These are phyloP conservation scores for Porphyra umbilicalis DNA, from an alignment of 31 red algal genomes.

Conservation along the genomic window DNA sequence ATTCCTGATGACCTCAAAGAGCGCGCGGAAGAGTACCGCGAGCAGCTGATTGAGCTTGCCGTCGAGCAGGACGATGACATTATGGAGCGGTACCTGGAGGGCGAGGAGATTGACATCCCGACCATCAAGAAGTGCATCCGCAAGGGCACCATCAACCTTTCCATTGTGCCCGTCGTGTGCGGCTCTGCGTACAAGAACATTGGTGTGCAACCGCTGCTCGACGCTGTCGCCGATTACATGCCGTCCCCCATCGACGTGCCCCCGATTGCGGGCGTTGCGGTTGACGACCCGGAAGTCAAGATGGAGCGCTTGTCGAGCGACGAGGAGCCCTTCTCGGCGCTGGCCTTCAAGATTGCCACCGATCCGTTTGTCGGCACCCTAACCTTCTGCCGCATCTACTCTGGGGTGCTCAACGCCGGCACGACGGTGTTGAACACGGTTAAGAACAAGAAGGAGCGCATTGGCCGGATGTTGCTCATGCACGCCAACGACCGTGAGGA, in stretches of 20 bases:
- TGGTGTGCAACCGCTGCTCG: slow-evolving; percentile 96
- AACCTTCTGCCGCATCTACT: slow-evolving; percentile 97
- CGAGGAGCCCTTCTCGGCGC: slow-evolving; percentile 89
- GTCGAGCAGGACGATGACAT: slow-evolving; percentile 95
- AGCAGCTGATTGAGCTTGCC: slow-evolving; percentile 87
- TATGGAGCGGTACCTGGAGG: slow-evolving; percentile 82
- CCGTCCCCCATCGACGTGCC: slow-evolving; percentile 87
- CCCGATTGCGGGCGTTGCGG: slow-evolving; percentile 73
- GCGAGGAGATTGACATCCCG: slow-evolving; percentile 59
- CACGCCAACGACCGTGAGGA: slow-evolving; percentile 99
- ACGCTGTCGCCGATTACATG: slow-evolving; percentile 97
- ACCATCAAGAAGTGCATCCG: slow-evolving; percentile 65
- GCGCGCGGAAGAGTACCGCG: slow-evolving; percentile 70
- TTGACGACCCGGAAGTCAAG: slow-evolving; percentile 45
- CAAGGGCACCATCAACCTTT: slow-evolving; percentile 72
- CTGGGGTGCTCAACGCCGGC: slow-evolving; percentile 83
- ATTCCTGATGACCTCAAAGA: slow-evolving; percentile 80
- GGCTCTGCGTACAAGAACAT: slow-evolving; percentile 99
- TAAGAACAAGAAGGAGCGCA: slow-evolving; percentile 90
- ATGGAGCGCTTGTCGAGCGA: slow-evolving; percentile 82
- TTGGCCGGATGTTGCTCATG: slow-evolving; percentile 96
- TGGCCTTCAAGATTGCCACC: slow-evolving; percentile 99
- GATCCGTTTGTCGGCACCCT: slow-evolving; percentile 99
- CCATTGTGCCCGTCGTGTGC: slow-evolving; percentile 93
- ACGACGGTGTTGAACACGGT: slow-evolving; percentile 77